phyloP scores from a whole-genome alignment of 2,329 filamentous ascomycete species.

The Beauveria caledonica region DNA sequence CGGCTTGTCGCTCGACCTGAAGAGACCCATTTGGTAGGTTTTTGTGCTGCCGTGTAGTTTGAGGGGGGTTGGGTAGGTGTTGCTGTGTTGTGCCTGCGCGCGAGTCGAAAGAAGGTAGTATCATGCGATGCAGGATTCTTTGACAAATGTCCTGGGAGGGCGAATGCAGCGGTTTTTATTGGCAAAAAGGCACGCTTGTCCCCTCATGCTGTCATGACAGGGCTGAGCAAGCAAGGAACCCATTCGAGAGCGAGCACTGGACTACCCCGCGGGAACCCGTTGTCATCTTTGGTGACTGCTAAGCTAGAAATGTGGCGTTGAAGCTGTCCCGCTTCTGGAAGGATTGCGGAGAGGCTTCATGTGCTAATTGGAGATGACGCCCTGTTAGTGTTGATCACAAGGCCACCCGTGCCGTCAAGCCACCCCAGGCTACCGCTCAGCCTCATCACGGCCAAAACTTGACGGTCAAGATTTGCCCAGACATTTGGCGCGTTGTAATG shows the following conservation, averaged over 20 bases:
- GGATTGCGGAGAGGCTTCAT: not conserved
- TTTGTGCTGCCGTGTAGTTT: not conserved
- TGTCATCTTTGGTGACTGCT: not conserved
- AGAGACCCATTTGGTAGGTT: constrained; percentile 6
- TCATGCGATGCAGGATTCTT: not conserved
- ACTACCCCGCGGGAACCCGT: no score
- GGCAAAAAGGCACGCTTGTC: not conserved
- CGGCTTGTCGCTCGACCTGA: constrained; percentile 5
- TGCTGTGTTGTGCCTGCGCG: no score
- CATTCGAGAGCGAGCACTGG: no score
- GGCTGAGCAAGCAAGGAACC: no score
- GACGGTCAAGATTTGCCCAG: not conserved
- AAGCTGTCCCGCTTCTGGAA: not conserved
- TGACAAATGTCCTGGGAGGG: not conserved
- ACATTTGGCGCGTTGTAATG: not conserved
- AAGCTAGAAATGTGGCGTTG: not conserved
- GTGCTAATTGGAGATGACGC: not conserved
- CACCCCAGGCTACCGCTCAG: not conserved
- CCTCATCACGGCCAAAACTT: not conserved
- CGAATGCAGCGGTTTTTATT: not conserved
- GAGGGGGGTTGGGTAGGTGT: no score
- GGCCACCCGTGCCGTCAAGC: not conserved
- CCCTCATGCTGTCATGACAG: no score
- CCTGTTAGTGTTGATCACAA: not conserved
- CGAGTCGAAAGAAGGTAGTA: no score